phyloP scores from a whole-genome alignment of 495 filamentous ascomycete species.

The Paragyromitra xinjiangensis region DNA sequence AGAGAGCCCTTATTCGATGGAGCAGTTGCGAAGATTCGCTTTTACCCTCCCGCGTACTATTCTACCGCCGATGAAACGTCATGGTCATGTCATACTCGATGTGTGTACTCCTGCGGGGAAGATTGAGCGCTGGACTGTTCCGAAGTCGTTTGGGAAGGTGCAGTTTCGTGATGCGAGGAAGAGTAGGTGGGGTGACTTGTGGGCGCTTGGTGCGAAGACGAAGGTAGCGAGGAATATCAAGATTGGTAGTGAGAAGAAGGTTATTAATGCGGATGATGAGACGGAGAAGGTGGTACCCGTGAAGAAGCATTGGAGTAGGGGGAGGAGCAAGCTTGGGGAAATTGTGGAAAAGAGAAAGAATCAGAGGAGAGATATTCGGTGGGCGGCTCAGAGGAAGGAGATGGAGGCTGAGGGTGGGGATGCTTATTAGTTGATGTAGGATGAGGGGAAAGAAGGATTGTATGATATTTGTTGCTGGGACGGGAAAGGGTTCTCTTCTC shows the following conservation, averaged over 20 bases:
- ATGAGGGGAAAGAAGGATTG: background rate
- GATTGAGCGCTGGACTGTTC: conserved; percentile 95
- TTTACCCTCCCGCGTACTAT: conserved; percentile 80
- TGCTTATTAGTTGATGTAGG: background rate
- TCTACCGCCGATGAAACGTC: conserved; percentile 82
- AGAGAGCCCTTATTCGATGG: conserved; percentile 58
- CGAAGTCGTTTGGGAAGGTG: conserved; percentile 77
- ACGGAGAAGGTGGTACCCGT: conserved; percentile 40
- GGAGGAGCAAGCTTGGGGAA: conserved; percentile 6
- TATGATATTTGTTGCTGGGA: conserved; percentile 1
- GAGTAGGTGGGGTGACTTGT: conserved; percentile 88
- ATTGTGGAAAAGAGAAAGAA: background rate
- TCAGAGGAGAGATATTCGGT: conserved; percentile 7
- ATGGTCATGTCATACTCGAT: conserved; percentile 87
- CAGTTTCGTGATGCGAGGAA: conserved; percentile 94
- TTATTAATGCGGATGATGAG: conserved; percentile 58
- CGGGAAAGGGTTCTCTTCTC: background rate
- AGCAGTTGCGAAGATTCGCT: conserved; percentile 60
- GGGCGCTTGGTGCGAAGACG: conserved; percentile 94
- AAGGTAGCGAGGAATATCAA: conserved; percentile 69
- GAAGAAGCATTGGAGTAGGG: conserved; percentile 38
- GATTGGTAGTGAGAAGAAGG: conserved; percentile 53
- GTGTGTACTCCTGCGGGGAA: conserved; percentile 84
- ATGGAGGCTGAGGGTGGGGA: conserved; percentile 5
- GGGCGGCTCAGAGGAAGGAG: conserved; percentile 37